Base-by-base conservation (phyloP, 331 rosid genomes). In the Quercus tomentella region DNA sequence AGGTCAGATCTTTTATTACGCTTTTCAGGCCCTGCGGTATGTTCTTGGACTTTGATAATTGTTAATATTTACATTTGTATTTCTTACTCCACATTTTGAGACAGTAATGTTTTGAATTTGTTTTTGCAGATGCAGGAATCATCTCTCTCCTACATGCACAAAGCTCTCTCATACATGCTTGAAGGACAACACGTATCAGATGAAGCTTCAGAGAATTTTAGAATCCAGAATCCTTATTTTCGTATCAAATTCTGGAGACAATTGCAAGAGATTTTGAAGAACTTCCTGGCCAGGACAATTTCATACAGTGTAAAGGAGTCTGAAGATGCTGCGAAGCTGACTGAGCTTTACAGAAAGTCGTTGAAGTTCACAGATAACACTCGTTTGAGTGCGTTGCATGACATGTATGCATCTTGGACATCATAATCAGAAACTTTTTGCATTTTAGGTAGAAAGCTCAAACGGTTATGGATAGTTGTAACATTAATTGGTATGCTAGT, bases 231-330 rank as follows among this genome's bases (percentile, higher is more conserved):
- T 81, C 88, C 91, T 2, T 96, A 89, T 65, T 43, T 89, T 45
- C 88, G 90, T 77, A 88, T 92, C 65, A 90, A 85, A 81, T 94
- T 92, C 79, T 94, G 96, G 97, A 84, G 86, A 55, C 96, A 89
- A 76, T 74, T 91, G 86, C 97, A 89, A 85, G 86, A 79, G 92
- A 87, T 94, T 78, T 82, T 94, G 88, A 94, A 89, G 91, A 94
- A 90, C 85, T 86, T 94, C 90, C 79, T 92, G 91, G 86, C 86
- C 23, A 26, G 65, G 2, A 73, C 89, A n/a, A 90, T n/a, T 89
- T 52, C 91, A 45, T 85, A 88, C 12, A 72, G 81, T 78, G 84
- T 80, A 63, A 88, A 81, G 83, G 89, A 82, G 77, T 80, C 84
- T 45, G 33, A 88, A 55, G 98, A 92, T 68, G 88, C 91, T 58